These are phyloP conservation scores for Keithomyces neogunnii DNA, from an alignment of 2,329 filamentous ascomycete genomes.

Conservation along the genomic window DNA sequence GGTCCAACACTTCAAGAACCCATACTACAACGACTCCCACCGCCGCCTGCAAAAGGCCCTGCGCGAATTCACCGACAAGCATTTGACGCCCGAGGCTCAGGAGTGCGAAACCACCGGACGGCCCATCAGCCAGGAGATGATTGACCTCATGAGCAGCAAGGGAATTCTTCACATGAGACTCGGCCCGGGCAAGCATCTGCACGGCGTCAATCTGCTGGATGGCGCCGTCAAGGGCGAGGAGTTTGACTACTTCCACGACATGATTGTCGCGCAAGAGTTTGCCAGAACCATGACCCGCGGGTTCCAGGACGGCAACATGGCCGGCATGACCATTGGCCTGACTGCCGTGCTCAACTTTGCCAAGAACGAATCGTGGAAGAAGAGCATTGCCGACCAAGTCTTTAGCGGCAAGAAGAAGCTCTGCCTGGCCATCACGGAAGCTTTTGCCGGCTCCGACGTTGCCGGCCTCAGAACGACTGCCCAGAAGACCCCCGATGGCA, in stretches of 20 bases:
- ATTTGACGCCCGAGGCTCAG: slow-evolving; percentile 66
- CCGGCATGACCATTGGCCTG: slow-evolving; percentile 75
- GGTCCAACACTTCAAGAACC: slow-evolving; percentile 64
- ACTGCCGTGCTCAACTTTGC: slow-evolving; percentile 76
- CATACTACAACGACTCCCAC: slow-evolving; percentile 75
- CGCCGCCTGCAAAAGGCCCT: slow-evolving; percentile 58
- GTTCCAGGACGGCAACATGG: slow-evolving; percentile 82
- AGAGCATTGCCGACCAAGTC: slow-evolving; percentile 61
- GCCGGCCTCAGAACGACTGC: slow-evolving; percentile 73
- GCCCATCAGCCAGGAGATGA: slow-evolving; percentile 62
- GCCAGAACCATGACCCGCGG: slow-evolving; percentile 63
- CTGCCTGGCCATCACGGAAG: slow-evolving; percentile 80
- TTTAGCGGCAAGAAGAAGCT: slow-evolving; percentile 80
- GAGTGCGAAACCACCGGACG: slow-evolving; percentile 67
- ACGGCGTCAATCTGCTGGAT: slow-evolving; percentile 58
- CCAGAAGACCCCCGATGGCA: slow-evolving; percentile 65
- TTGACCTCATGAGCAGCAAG: slow-evolving; percentile 67
- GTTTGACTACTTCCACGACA: slow-evolving; percentile 82
- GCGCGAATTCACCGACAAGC: slow-evolving; percentile 62
- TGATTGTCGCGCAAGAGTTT: slow-evolving; percentile 68
- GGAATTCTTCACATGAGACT: slow-evolving; percentile 75
- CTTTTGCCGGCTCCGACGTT: slow-evolving; percentile 75
- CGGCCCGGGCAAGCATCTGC: slow-evolving; percentile 73
- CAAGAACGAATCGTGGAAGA: slow-evolving; percentile 56
- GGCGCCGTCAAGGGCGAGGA: slow-evolving; percentile 68